A percentile compares a stretch with the other conserved stretches of the same genome.
Evolutionary conservation across 441 rosid genomes (phyloP).

Genomic region (Gossypium aridum): DNA sequence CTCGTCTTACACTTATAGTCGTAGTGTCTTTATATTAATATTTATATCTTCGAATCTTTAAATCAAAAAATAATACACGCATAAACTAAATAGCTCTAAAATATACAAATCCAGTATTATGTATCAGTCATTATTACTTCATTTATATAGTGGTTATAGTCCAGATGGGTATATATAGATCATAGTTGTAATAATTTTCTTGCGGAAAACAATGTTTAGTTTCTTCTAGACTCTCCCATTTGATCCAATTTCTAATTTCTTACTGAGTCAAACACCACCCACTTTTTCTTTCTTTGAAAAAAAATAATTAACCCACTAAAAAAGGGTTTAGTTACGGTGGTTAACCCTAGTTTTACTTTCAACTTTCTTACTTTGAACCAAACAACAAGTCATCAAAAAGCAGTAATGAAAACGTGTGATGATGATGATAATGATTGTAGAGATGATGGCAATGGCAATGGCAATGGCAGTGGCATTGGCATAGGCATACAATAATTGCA

Average conservation of each 20-base stretch:
- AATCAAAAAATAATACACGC: no score
- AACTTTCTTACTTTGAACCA: not conserved
- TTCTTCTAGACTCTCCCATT: constrained; percentile 10
- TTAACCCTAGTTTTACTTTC: not conserved
- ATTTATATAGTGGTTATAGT: constrained; percentile 12
- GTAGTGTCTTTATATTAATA: no score
- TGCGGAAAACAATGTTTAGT: constrained; percentile 4
- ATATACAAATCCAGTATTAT: not conserved
- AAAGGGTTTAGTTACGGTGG: not conserved
- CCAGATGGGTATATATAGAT: not conserved
- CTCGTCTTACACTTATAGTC: no score
- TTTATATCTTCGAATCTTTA: no score
- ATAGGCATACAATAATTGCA: constrained; percentile 18
- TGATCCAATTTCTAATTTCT: not conserved
- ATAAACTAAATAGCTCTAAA: not conserved
- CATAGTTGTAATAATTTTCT: constrained; percentile 8
- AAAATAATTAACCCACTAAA: not conserved
- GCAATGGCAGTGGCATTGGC: not conserved
- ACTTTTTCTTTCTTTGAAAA: not conserved
- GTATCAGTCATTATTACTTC: not conserved
- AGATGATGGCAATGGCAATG: constrained; percentile 18
- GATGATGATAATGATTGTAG: constrained; percentile 24
- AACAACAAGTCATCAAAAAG: not conserved
- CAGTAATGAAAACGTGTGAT: not conserved
- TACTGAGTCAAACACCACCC: not conserved